Evolutionary conservation across 257 asterid genomes (phyloP).

Genomic region (Fraxinus cuspidata): DNA sequence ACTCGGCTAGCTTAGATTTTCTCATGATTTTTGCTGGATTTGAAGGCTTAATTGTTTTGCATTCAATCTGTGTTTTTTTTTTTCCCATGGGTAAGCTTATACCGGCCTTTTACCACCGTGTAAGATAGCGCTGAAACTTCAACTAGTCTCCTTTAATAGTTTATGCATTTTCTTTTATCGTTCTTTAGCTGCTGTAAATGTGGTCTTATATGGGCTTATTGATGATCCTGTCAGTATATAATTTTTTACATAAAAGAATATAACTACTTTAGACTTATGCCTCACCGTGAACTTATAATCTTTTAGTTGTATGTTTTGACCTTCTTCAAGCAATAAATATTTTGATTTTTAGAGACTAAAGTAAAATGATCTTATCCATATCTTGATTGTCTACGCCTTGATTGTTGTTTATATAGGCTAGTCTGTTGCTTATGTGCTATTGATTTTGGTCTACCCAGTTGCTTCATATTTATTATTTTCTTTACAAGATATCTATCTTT

Average conservation of each 20-base stretch:
- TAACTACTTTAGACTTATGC: background rate
- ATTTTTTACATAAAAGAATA: background rate
- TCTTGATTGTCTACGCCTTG: constrained; percentile 2
- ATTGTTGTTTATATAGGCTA: constrained; percentile 4
- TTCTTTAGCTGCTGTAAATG: background rate
- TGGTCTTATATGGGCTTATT: background rate
- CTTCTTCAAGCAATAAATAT: background rate
- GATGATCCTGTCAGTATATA: background rate
- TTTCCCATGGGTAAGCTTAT: background rate
- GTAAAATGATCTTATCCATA: background rate
- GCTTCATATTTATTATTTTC: background rate
- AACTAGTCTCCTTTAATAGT: background rate
- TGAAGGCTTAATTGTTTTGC: background rate
- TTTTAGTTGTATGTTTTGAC: background rate
- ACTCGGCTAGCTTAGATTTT: background rate
- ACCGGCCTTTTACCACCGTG: background rate
- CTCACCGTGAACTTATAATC: background rate
- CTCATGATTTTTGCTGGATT: background rate
- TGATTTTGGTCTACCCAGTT: background rate
- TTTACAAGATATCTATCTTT: constrained; percentile 9
- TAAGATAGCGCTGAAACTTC: background rate
- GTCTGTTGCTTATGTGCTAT: constrained; percentile 9
- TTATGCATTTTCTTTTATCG: background rate
- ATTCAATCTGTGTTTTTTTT: background rate
- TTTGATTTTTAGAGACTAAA: background rate